Evolutionary conservation across 2,329 filamentous ascomycete genomes (phyloP).

Genomic region (Hypoxylon rubiginosum): DNA sequence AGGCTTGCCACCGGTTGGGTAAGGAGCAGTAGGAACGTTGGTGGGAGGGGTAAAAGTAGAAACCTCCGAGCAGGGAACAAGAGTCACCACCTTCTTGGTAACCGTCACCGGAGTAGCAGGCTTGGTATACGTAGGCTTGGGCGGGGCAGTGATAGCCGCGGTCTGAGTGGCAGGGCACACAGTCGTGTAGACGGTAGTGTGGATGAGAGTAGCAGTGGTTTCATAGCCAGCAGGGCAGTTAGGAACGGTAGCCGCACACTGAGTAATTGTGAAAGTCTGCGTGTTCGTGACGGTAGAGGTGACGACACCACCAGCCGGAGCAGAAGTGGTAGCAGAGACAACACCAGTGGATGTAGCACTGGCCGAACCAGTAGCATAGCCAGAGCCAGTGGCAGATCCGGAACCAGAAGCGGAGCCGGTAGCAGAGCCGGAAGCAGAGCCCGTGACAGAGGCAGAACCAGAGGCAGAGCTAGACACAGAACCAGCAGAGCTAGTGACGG

Average conservation of each 20-base stretch:
- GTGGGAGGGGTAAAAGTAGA: conserved; percentile 48
- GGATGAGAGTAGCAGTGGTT: conserved; percentile 52
- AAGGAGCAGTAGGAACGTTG: conserved; percentile 37
- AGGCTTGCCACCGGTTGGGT: conserved; percentile 29
- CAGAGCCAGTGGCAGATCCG: conserved; percentile 20
- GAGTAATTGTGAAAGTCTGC: conserved; percentile 52
- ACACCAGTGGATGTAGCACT: conserved; percentile 8
- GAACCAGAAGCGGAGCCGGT: conserved; percentile 1
- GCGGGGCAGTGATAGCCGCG: conserved; percentile 41
- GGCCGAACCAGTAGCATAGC: conserved; percentile 10
- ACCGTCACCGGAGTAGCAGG: conserved; percentile 33
- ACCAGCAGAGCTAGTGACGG: conserved; percentile 16
- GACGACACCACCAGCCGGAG: conserved; percentile 23
- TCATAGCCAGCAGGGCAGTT: conserved; percentile 58
- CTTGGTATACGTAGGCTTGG: conserved; percentile 45
- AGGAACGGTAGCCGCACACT: conserved; percentile 54
- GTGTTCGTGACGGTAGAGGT: conserved; percentile 46
- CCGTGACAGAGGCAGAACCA: conserved; percentile 11
- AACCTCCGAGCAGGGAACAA: conserved; percentile 46
- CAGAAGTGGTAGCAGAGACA: conserved; percentile 14
- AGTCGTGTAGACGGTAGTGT: conserved; percentile 52
- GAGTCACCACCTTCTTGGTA: conserved; percentile 40
- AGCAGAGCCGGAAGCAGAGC: conserved; percentile 26
- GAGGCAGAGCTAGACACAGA: no score
- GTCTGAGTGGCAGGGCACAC: conserved; percentile 48